These are phyloP conservation scores for Helenozyma rhizophorensis DNA, from an alignment of 805 yeast species.

Conservation along the genomic window DNA sequence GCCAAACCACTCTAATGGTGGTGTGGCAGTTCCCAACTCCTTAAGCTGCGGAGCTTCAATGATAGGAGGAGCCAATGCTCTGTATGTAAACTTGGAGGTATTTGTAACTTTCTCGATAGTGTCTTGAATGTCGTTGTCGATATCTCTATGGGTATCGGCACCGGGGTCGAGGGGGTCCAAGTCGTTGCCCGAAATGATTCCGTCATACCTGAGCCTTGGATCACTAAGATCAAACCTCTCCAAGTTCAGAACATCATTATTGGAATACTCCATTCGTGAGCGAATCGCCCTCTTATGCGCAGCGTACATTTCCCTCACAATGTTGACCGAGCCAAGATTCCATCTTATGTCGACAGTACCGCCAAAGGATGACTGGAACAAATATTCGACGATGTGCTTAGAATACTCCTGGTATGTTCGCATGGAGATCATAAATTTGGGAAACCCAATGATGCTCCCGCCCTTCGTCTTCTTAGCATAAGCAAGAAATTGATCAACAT, in stretches of 20 bases:
- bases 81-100: slow-evolving; percentile 46
- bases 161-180: too few relatives aligned
- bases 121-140: slow-evolving; percentile 35
- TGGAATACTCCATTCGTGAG: slow-evolving; percentile 40
- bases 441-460: slow-evolving; percentile 76
- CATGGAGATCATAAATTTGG: slow-evolving; percentile 73
- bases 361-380: slow-evolving; percentile 70
- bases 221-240: too few relatives aligned
- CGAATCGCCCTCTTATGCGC: slow-evolving; percentile 73
- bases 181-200: too few relatives aligned
- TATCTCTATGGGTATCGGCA: slow-evolving; percentile 11
- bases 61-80: slow-evolving; percentile 67
- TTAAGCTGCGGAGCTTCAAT: slow-evolving; percentile 86
- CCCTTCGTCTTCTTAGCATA: slow-evolving; percentile 63
- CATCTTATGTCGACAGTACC: slow-evolving; percentile 89
- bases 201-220: too few relatives aligned
- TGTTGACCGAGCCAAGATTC: slow-evolving; percentile 90
- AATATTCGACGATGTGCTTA: slow-evolving; percentile 56
- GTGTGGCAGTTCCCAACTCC: slow-evolving; percentile 95
- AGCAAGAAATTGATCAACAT: slow-evolving; percentile 52
- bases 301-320: slow-evolving; percentile 89
- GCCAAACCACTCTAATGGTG: slow-evolving; percentile 98
- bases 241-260: too few relatives aligned
- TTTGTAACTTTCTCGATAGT: slow-evolving; percentile 34
- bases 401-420: slow-evolving; percentile 58